Percentiles rank a stretch among this genome's conserved stretches.
Conservation (phyloP, 495 filamentous ascomycete genomes). For the Lasiosphaeria ovina region DNA sequence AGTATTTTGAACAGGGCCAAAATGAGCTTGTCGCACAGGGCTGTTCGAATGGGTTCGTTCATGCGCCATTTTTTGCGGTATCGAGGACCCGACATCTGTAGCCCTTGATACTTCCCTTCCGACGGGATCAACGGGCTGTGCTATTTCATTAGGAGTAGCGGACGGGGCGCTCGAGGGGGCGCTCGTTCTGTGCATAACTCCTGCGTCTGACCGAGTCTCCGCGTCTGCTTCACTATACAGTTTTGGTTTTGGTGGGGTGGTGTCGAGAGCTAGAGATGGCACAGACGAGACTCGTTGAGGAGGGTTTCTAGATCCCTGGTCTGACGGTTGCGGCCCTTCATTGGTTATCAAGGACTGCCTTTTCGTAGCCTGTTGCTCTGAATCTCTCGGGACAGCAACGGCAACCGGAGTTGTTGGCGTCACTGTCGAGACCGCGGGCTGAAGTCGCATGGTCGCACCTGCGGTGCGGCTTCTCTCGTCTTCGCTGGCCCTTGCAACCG, state of each 20-base stretch:
- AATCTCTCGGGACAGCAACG: neutral
- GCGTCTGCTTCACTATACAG: conserved; percentile 11
- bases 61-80: neutral
- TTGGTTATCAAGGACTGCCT: conserved; percentile 62
- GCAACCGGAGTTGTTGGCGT: neutral
- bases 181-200: neutral
- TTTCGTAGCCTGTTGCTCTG: conserved; percentile 22
- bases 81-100: neutral
- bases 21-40: conserved; percentile 65
- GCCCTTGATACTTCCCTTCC: conserved; percentile 1
- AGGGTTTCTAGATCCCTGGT: conserved; percentile 12
- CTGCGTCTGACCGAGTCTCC: neutral
- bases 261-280: conserved; percentile 19
- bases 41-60: conserved; percentile 36
- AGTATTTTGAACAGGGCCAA: conserved; percentile 55
- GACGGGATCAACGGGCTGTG: neutral
- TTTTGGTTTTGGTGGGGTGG: conserved; percentile 33
- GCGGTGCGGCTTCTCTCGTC: conserved; percentile 34
- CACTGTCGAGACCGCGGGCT: neutral
- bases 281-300: conserved; percentile 22
- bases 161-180: neutral
- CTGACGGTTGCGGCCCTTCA: conserved; percentile 59
- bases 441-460: conserved; percentile 7
- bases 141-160: neutral
- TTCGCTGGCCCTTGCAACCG: conserved; percentile 31